Evolutionary conservation across 2,329 filamentous ascomycete genomes (phyloP).

Genomic region (Ampelomyces quisqualis): DNA sequence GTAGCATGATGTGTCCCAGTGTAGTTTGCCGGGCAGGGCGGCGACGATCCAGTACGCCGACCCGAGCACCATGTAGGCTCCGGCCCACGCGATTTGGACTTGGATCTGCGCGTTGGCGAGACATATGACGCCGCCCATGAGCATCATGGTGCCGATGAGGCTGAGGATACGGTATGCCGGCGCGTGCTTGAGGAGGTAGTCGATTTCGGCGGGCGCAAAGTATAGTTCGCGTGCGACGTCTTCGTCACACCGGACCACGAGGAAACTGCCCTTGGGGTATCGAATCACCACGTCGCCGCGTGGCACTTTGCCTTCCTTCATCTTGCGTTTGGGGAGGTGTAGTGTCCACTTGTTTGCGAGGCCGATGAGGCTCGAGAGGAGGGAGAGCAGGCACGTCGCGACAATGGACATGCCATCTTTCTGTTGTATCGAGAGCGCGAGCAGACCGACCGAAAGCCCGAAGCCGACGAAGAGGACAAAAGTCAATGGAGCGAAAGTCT

Average conservation of each 20-base stretch:
- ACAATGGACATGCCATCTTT: conserved; percentile 55
- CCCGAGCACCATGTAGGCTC: conserved; percentile 53
- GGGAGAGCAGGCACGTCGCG: conserved; percentile 50
- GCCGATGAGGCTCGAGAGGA: conserved; percentile 53
- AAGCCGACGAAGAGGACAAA: conserved; percentile 50
- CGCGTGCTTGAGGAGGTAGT: conserved; percentile 47
- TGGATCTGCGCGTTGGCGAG: conserved; percentile 53
- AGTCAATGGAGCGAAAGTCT: conserved; percentile 50
- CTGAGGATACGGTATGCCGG: conserved; percentile 50
- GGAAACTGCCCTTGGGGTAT: conserved; percentile 54
- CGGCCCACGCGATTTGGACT: conserved; percentile 53
- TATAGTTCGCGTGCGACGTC: conserved; percentile 54
- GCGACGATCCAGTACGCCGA: conserved; percentile 55
- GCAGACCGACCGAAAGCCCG: conserved; percentile 45
- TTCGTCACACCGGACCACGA: conserved; percentile 54
- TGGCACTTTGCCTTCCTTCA: conserved; percentile 33
- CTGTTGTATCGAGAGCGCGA: conserved; percentile 48
- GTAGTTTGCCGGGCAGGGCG: conserved; percentile 48
- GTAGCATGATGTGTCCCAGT: conserved; percentile 53
- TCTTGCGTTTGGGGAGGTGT: conserved; percentile 43
- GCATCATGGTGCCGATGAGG: conserved; percentile 53
- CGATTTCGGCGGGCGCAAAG: conserved; percentile 54
- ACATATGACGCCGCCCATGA: conserved; percentile 56
- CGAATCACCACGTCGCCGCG: conserved; percentile 52
- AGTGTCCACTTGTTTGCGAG: conserved; percentile 54